Base-by-base conservation (phyloP, 1,139 yeast species). In the Hyphopichia khmerensis region DNA sequence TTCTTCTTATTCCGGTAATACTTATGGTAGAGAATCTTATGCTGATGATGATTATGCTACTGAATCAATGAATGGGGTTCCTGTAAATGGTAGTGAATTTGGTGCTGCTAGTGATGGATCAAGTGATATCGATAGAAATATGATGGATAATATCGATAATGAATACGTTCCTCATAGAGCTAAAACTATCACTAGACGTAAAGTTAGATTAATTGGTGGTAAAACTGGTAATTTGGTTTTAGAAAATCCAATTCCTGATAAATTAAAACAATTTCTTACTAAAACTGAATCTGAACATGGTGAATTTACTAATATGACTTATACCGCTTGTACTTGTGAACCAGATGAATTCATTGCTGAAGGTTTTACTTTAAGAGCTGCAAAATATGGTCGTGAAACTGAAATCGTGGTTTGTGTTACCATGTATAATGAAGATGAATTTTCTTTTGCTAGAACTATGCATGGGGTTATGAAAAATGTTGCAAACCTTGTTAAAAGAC, bases 391-490 rank as follows among this genome's bases (percentile, higher is more conserved):
- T 46, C 79, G 96, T 57, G 96, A 89, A 57, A 91, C 95, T 18
- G 97, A 93, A 64, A 70, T 93, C 40, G 89, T 87, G 36, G 78
- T 91, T 40, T 90, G 97, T 65, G 80, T 93, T 48, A 91, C 98
- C 38, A 90, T 93, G 96, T 93, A 91, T 69, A 93, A 93, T 59
- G 99, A 93, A 66, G 96, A 87, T 61, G 96, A 90, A 59, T 73
- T 75, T 45, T 77, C 95, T 1, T 81, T 93, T 60, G 88, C 97
- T 1, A 80, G 98, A 64, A 93, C 98, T 0, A 75, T 93, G 78
- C 96, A 93, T 60, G 86, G 96, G 0, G 93, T 91, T 17, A 88
- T 91, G 88, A 86, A 84, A 54, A 93, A 93, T 62, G 80, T 93
- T 49, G 88, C 96, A 2, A 95, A 90, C 55, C 71, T 93, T 41